Evolutionary conservation across 768 basidiomycete genomes (phyloP).

Genomic region (Cubamyces lactineus): DNA sequence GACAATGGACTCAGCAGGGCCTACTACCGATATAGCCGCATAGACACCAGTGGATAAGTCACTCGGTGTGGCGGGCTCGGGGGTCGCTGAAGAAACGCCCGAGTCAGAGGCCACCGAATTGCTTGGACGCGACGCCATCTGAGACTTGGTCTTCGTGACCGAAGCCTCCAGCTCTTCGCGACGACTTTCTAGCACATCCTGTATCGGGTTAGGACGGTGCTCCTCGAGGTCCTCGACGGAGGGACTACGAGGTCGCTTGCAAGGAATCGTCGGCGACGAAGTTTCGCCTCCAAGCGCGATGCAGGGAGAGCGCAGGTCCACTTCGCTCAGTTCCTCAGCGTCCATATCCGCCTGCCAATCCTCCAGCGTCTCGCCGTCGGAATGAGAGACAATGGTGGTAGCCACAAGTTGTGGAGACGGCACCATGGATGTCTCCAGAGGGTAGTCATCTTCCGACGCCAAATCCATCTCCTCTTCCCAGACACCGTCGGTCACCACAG

Average conservation of each 20-base stretch:
- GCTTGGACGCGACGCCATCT: conserved; percentile 2
- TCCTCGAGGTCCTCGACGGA: neutral
- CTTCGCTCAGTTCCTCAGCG: neutral
- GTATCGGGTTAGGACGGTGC: neutral
- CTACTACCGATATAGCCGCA: neutral
- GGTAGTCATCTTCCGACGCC: conserved; percentile 19
- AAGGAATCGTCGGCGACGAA: neutral
- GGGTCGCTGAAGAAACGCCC: conserved; percentile 3
- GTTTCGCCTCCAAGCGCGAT: too few relatives aligned
- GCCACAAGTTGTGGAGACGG: neutral
- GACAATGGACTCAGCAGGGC: neutral
- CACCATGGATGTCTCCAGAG: neutral
- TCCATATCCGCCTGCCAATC: conserved; percentile 20
- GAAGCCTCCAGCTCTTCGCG: conserved; percentile 22
- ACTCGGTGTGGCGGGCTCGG: conserved; percentile 14
- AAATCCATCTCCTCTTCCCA: conserved; percentile 26
- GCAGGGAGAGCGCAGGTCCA: too few relatives aligned
- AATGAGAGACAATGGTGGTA: neutral
- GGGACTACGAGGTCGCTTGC: neutral
- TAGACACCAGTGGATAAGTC: neutral
- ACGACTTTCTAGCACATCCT: conserved; percentile 4
- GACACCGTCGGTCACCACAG: neutral
- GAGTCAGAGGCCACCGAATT: neutral
- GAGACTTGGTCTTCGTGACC: conserved; percentile 16
- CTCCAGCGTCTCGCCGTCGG: neutral